phyloP scores from a whole-genome alignment of 1,284 basidiomycete genomes.

The Apiotrichum veenhuisii region DNA sequence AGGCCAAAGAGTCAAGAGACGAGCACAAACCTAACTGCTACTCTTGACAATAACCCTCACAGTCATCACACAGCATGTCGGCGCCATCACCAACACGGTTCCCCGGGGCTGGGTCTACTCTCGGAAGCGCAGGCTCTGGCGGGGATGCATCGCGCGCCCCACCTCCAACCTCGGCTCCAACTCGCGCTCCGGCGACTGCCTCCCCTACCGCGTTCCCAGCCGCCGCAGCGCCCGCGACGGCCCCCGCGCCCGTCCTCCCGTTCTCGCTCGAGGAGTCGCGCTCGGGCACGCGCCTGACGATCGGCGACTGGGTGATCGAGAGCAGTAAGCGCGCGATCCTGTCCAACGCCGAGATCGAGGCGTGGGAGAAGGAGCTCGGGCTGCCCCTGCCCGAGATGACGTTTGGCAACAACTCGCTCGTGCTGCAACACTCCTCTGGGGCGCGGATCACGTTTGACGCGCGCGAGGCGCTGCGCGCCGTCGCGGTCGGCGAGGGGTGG shows the following conservation, averaged over 20 bases:
- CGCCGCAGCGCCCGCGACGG: background rate
- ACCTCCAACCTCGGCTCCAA: no score
- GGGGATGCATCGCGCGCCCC: no score
- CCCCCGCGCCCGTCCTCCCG: background rate
- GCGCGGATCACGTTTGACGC: slow-evolving; percentile 69
- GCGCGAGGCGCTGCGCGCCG: slow-evolving; percentile 64
- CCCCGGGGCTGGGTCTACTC: no score
- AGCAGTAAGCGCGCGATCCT: slow-evolving; percentile 51
- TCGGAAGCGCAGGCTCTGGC: no score
- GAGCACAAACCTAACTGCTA: no score
- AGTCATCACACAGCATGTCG: no score
- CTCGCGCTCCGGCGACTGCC: no score
- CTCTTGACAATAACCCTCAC: no score
- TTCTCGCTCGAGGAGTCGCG: background rate
- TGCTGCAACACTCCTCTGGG: slow-evolving; percentile 53
- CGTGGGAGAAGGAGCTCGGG: slow-evolving; percentile 62
- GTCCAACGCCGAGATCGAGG: slow-evolving; percentile 53
- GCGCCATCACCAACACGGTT: no score
- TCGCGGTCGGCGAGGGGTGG: slow-evolving; percentile 66
- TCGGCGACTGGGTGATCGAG: slow-evolving; percentile 48
- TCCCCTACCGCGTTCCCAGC: no score
- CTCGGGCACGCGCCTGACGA: slow-evolving; percentile 30
- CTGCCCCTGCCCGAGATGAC: slow-evolving; percentile 96
- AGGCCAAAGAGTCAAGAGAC: no score
- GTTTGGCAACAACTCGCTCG: slow-evolving; percentile 80